These are phyloP conservation scores for Curvularia sp. DNA, from an alignment of 2,329 filamentous ascomycete species.

Conservation along the genomic window DNA sequence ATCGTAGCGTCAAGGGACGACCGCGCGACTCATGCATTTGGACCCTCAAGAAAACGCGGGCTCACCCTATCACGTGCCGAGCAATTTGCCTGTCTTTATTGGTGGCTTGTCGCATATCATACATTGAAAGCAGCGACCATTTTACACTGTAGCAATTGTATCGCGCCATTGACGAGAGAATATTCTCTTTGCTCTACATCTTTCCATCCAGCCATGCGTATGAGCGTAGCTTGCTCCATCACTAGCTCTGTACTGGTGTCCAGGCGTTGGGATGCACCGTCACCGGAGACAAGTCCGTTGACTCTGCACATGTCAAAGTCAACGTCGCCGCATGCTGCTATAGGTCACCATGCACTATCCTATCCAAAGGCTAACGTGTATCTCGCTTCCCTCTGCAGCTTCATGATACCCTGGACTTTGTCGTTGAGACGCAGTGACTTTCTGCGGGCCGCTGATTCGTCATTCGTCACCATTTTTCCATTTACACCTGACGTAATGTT, in stretches of 20 bases:
- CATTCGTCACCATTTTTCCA: slow-evolving; percentile 8
- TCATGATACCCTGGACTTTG: background rate
- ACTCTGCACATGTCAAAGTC: slow-evolving; percentile 2
- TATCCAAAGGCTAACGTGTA: background rate
- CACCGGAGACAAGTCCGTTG: background rate
- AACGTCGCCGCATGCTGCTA: background rate
- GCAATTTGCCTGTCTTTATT: background rate
- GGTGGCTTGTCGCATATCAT: background rate
- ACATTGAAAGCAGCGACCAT: background rate
- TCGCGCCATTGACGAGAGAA: background rate
- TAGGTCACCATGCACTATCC: background rate
- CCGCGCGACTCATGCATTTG: background rate
- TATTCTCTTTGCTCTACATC: background rate
- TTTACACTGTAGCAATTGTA: background rate
- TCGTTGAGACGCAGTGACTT: slow-evolving; percentile 24
- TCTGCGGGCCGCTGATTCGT: slow-evolving; percentile 9
- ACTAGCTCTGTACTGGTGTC: background rate
- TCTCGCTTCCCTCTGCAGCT: slow-evolving; percentile 20
- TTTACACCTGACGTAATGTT: slow-evolving; percentile 19
- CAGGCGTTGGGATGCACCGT: background rate
- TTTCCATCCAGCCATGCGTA: background rate
- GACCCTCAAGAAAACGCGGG: no score
- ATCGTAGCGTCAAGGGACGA: slow-evolving; percentile 1
- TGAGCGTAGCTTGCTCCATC: background rate
- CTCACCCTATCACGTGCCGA: background rate